A percentile compares a stretch with the other conserved stretches of the same genome.
phyloP scores from a whole-genome alignment of 2,329 filamentous ascomycete species.

The Trichoderma afroharzianum region DNA sequence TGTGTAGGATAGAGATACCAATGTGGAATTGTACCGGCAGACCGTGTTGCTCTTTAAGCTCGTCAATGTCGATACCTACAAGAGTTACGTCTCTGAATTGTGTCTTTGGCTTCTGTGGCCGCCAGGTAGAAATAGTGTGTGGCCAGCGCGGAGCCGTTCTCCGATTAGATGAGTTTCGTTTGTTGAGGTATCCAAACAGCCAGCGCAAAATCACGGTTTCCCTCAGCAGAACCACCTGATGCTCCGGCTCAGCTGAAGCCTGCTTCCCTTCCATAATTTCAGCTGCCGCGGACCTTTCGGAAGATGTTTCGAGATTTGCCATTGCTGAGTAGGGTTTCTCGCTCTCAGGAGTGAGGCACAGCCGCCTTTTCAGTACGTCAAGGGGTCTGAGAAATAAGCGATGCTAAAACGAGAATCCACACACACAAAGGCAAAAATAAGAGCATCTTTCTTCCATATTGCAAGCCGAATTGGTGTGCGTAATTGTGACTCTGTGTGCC shows the following conservation, averaged over 20 bases:
- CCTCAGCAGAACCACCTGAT: constrained; percentile 12
- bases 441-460: too few relatives aligned
- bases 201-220: constrained; percentile 12
- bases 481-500: too few relatives aligned
- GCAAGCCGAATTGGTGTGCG: too few relatives aligned
- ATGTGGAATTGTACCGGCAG: constrained; percentile 15
- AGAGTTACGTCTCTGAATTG: constrained; percentile 3
- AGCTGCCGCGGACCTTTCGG: background rate
- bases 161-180: background rate
- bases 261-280: constrained; percentile 4
- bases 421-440: too few relatives aligned
- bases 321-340: background rate
- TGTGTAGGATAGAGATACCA: constrained; percentile 16
- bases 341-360: background rate
- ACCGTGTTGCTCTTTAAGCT: constrained; percentile 2
- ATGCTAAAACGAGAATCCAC: too few relatives aligned
- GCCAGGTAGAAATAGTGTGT: background rate
- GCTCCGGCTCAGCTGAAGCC: background rate
- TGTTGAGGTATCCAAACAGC: constrained; percentile 13
- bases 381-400: too few relatives aligned
- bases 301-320: background rate
- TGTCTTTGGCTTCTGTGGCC: background rate
- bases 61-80: constrained; percentile 16
- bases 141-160: background rate
- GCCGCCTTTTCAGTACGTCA: background rate